These are phyloP conservation scores for Aspergillus kassunensis DNA, from an alignment of 495 filamentous ascomycete genomes.

Conservation along the genomic window DNA sequence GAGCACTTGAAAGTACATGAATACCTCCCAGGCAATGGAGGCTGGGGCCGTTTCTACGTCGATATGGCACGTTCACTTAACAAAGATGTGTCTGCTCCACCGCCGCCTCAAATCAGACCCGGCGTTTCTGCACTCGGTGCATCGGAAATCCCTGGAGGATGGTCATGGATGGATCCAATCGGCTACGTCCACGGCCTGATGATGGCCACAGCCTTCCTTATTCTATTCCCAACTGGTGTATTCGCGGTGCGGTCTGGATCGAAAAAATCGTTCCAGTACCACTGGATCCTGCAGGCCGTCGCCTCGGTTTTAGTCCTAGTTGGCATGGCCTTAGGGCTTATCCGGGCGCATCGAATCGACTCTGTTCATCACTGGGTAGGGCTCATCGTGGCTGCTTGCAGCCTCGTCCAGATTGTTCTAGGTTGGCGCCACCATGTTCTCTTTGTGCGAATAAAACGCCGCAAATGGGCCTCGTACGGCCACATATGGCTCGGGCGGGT, in stretches of 20 bases:
- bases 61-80: neutral
- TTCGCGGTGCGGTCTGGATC: slow-evolving; percentile 6
- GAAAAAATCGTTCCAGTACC: slow-evolving; percentile 6
- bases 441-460: slow-evolving; percentile 6
- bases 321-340: slow-evolving; percentile 4
- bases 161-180: neutral
- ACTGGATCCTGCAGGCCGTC: slow-evolving; percentile 9
- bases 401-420: slow-evolving; percentile 1
- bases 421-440: slow-evolving; percentile 12
- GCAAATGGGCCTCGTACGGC: slow-evolving; percentile 10
- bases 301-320: slow-evolving; percentile 1
- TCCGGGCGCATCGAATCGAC: slow-evolving; percentile 1
- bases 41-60: slow-evolving; percentile 1
- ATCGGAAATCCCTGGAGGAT: slow-evolving; percentile 2
- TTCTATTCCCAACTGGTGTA: slow-evolving; percentile 8
- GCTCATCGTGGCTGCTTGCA: neutral
- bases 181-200: slow-evolving; percentile 5
- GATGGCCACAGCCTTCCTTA: slow-evolving; percentile 6
- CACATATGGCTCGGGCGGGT: slow-evolving; percentile 10
- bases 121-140: neutral
- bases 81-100: neutral
- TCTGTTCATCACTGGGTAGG: slow-evolving; percentile 8
- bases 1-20: neutral
- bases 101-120: neutral
- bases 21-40: neutral